Base-by-base conservation (phyloP, 2,329 filamentous ascomycete species). In the Aspergillus sp. region DNA sequence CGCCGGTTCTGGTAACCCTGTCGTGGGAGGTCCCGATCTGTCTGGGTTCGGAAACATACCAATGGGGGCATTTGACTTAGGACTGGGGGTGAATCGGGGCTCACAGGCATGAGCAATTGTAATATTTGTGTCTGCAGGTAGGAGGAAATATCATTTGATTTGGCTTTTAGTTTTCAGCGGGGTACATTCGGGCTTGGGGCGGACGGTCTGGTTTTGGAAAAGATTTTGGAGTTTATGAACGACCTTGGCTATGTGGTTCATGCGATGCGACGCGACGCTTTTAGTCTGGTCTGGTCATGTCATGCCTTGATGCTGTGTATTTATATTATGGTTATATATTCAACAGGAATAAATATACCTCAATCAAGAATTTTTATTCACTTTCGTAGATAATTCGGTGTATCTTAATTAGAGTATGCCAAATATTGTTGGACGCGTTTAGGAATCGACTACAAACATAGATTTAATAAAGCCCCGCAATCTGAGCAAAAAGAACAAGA, bases 51-150 rank as follows among this genome's bases (percentile, higher is more conserved):
- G 66, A 3, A 67, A 67, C 30, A 63, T 75, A 43, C 55, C 69
- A 1, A 60, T 75, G 53, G 65, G 67, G 25, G 64, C 67, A 17
- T 76, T 69, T 55, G 69, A 72, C 48, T 57, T 74, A 13, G 66
- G 70, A 12, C 62, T 73, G 17, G 66, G 66, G 2, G 65, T 71
- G 58, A 63, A 64, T 19, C 64, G 55, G 19, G 54, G 62, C 59
- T 15, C 63, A 60, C 36, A 57, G 55, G 60, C 61, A 39, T 63
- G 50, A 54, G 36, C n/a, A 13, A n/a, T 5, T 15, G 13, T 13
- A n/a, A 13, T 13, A 6, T 5, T 17, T n/a, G 8, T 30, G 13
- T 13, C 10, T 17, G 8, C 4, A 1, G 5, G 17, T 39, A 43
- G 28, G 28, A 41, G 12, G 32, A 36, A 13, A 36, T 38, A 12